Conservation (phyloP, 2,329 filamentous ascomycete genomes). For the Magnaporthiopsis rhizophila region DNA sequence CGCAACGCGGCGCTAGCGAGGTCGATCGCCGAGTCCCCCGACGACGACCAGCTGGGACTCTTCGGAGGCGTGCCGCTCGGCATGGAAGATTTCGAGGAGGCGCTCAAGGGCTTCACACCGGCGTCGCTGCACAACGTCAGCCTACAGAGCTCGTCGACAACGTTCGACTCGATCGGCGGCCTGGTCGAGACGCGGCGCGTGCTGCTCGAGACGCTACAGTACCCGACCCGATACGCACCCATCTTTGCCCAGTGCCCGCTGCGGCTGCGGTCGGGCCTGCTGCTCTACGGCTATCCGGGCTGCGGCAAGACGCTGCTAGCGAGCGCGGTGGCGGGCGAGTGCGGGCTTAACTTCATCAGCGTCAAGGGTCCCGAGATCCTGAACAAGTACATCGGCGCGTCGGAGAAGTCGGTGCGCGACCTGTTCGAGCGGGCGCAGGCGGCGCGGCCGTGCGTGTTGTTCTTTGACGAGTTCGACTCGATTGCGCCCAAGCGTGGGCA, state of each 20-base stretch:
- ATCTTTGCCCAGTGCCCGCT: constrained; percentile 96
- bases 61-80: constrained; percentile 54
- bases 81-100: constrained; percentile 71
- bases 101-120: constrained; percentile 87
- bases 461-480: constrained; percentile 98
- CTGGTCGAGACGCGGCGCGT: constrained; percentile 78
- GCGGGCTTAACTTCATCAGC: constrained; percentile 94
- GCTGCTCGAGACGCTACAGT: constrained; percentile 91
- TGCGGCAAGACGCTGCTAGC: constrained; percentile 96
- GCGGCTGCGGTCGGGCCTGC: constrained; percentile 82
- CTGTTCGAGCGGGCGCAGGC: constrained; percentile 89
- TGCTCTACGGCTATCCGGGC: constrained; percentile 91
- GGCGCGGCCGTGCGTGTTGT: constrained; percentile 86
- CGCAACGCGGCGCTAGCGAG: constrained; percentile 90
- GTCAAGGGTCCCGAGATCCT: constrained; percentile 97
- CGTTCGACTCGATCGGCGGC: constrained; percentile 87
- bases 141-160: constrained; percentile 84
- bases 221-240: constrained; percentile 94
- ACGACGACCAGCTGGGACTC: constrained; percentile 31
- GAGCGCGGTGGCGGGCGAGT: constrained; percentile 94
- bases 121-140: constrained; percentile 92
- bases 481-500: constrained; percentile 96
- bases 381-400: constrained; percentile 98
- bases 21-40: constrained; percentile 52
- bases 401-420: constrained; percentile 91